Percentiles rank a stretch among this genome's conserved stretches.
These are phyloP conservation scores for apple (Malus domestica) DNA, from an alignment of 306 rosid genomes.

Conservation along the genomic window ASM211411v1 NC_041791.1:33719001-33719500, in stretches of 20 bases:
- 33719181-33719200: constrained; percentile 53
- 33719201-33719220: constrained; percentile 87
- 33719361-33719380: neutral
- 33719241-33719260: constrained; percentile 83
- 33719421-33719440: no score
- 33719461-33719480: no score
- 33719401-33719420: no score
- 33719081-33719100: constrained; percentile 72
- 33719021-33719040: no score
- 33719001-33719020: no score
- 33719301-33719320: constrained; percentile 90
- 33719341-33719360: constrained; percentile 55
- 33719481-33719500: no score
- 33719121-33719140: constrained; percentile 71
- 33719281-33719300: constrained; percentile 94
- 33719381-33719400: no score
- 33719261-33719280: constrained; percentile 93
- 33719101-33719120: constrained; percentile 60
- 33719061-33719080: constrained; percentile 53
- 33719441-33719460: no score
- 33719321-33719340: constrained; percentile 92
- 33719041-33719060: no score
- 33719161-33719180: constrained; percentile 45
- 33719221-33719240: constrained; percentile 80
- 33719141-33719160: constrained; percentile 88